Evolutionary conservation across 176 grass and related monocot genomes (phyloP), one percentile per base, ranked within the genome.

Genomic region (Dendrocalamus sinicus): DNA sequence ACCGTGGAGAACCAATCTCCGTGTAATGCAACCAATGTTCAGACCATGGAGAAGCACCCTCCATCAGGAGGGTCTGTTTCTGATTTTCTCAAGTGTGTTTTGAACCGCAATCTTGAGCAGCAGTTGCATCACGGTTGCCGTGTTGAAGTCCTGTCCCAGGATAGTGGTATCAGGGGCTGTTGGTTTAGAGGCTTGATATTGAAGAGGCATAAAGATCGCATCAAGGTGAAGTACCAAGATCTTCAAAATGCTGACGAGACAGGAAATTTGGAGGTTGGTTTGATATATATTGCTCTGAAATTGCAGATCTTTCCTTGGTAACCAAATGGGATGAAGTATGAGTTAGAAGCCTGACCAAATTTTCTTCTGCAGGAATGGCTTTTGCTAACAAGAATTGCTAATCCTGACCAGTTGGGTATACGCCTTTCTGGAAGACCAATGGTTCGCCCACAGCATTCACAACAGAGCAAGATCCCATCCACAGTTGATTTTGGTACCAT

Each of bases 91-190:
- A 75, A 70, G 41, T 35, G 66, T 46, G 52, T 80, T 8, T 41
- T 76, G 35, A 59, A 80, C 40, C 40, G 35, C 9, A 83, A 84
- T 47, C 12, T 39, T 59, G 52, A 72, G 57, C 73, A 80, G 44
- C 71, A 89, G 35, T 64, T 88, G 79, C 76, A 50, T 37, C 83
- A 89, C 8, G 86, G 88, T 54, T 67, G 55, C 63, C 79, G 66
- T 55, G 66, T 90, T 8, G 93, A 95, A 77, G 83, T 83, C 15
- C 75, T 92, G 16, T 84, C 69, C 54, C 93, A 95, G 55, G 93
- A 95, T 70, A 92, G 85, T 54, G 86, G 93, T 44, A 77, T 95
- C 12, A 95, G 86, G 78, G 90, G 93, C 19, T 95, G 90, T 30
- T 95, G 93, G 90, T 95, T 91, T 67, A 78, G 71, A 44, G 89